Percentiles rank a stretch among this genome's conserved stretches.
Evolutionary conservation across 2,329 filamentous ascomycete genomes (phyloP).

Genomic region (Fusarium robinianum): DNA sequence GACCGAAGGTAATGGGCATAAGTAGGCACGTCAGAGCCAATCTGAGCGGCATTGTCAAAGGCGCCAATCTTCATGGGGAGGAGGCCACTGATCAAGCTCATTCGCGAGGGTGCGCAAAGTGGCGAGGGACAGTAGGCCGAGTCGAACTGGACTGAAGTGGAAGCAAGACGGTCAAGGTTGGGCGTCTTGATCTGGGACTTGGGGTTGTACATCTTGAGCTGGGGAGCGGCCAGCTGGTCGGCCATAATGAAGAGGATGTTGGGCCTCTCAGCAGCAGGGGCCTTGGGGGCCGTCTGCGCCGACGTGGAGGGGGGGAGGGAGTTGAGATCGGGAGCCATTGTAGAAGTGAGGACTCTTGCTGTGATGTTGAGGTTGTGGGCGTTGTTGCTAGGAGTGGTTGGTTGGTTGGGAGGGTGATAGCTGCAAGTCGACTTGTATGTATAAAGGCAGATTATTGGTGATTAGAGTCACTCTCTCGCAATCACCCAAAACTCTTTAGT

Average conservation of each 20-base stretch:
- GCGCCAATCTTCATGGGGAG: constrained; percentile 89
- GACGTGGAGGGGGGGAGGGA: constrained; percentile 65
- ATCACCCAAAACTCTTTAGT: too few relatives aligned
- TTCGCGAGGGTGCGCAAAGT: constrained; percentile 88
- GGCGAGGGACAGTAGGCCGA: constrained; percentile 94
- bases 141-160: constrained; percentile 85
- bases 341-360: constrained; percentile 10
- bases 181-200: constrained; percentile 90
- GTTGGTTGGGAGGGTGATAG: not conserved
- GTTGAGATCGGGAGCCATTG: constrained; percentile 76
- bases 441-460: too few relatives aligned
- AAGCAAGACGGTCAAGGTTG: constrained; percentile 81
- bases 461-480: too few relatives aligned
- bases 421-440: too few relatives aligned
- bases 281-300: constrained; percentile 25
- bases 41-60: constrained; percentile 87
- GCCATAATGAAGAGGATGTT: constrained; percentile 84
- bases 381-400: not conserved
- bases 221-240: constrained; percentile 88
- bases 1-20: constrained; percentile 89
- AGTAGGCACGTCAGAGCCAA: constrained; percentile 82
- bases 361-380: constrained; percentile 1
- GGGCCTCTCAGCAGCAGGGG: constrained; percentile 40
- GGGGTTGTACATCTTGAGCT: constrained; percentile 89
- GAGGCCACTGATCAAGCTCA: constrained; percentile 92